Conservation (phyloP, 192 early-diverging fungal genomes). For the Coemansia erecta region DNA sequence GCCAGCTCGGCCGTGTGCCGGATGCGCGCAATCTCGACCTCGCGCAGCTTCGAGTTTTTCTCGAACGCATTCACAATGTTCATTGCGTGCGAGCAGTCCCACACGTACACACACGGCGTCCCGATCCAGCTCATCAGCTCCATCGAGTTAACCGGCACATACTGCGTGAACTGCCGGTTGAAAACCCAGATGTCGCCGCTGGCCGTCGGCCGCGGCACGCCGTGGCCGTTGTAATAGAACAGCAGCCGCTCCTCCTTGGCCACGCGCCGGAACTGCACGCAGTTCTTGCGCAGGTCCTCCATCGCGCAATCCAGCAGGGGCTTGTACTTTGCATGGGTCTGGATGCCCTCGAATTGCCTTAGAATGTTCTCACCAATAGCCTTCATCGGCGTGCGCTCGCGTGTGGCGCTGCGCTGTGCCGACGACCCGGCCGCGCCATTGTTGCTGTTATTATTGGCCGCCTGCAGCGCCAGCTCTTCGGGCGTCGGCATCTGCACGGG, state of each 20-base stretch:
- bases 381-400: conserved; percentile 32
- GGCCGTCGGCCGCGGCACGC: conserved; percentile 90
- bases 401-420: conserved; percentile 11
- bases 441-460: conserved; percentile 14
- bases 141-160: conserved; percentile 89
- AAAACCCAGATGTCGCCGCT: conserved; percentile 99
- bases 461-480: conserved; percentile 76
- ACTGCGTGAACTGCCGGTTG: conserved; percentile 97
- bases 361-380: conserved; percentile 86
- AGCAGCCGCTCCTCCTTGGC: conserved; percentile 93
- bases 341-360: conserved; percentile 88
- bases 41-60: conserved; percentile 81
- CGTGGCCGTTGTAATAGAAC: conserved; percentile 99
- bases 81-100: conserved; percentile 93
- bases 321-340: conserved; percentile 80
- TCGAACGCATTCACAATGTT: conserved; percentile 89
- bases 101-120: conserved; percentile 93
- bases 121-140: conserved; percentile 95
- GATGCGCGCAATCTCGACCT: conserved; percentile 60
- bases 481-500: conserved; percentile 51
- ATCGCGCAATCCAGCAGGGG: conserved; percentile 85
- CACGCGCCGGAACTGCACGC: conserved; percentile 72
- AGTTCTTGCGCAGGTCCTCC: conserved; percentile 91
- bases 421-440: neutral
- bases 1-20: conserved; percentile 37